Base-by-base conservation (phyloP, 441 rosid species). In the Gossypium schwendimanii region DNA sequence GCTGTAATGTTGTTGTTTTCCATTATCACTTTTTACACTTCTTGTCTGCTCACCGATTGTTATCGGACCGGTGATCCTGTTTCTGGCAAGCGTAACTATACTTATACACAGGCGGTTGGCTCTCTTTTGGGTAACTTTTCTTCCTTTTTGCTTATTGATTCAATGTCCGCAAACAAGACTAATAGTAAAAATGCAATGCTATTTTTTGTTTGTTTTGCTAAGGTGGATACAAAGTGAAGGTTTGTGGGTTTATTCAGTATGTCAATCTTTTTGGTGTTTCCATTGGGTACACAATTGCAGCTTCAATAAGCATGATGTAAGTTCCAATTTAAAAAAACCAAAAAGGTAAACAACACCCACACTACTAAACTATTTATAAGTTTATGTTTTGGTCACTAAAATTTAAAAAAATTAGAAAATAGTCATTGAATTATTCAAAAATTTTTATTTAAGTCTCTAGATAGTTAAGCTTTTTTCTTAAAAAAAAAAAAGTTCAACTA, bases 241-340 rank as follows among this genome's bases (percentile, higher is more conserved):
- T 84, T 3, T 88, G 92, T 54, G 89, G 90, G 44, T 17, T 81
- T 28, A 72, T 85, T 63, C 92, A 86, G 76, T 83, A 84, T 78
- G 31, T 86, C 68, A 86, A 86, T 77, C 76, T 86, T 45, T 85
- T 86, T 9, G 92, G 92, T 31, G 76, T 85, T 12, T 83, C 89
- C 4, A 73, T 88, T 8, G 90, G 92, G 1, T 86, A 88, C 72
- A 86, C 90, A 31, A 88, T 86, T 63, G 87, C 92, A 70, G 86
- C 92, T 60, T 86, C 92, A 7, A 85, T 81, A 1, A 86, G 89
- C 74, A 83, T 88, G 83, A 83, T 88, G 92, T 83, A 74, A 83
- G 92, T 39, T 39, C 11, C 11, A 39, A 8, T 39, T 7, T 6
- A 0, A 36, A 36, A 36, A 7, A 7, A 36, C 41, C 10, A 36